phyloP scores from a whole-genome alignment of 2,329 filamentous ascomycete species.

The Aspergillus sp. region DNA sequence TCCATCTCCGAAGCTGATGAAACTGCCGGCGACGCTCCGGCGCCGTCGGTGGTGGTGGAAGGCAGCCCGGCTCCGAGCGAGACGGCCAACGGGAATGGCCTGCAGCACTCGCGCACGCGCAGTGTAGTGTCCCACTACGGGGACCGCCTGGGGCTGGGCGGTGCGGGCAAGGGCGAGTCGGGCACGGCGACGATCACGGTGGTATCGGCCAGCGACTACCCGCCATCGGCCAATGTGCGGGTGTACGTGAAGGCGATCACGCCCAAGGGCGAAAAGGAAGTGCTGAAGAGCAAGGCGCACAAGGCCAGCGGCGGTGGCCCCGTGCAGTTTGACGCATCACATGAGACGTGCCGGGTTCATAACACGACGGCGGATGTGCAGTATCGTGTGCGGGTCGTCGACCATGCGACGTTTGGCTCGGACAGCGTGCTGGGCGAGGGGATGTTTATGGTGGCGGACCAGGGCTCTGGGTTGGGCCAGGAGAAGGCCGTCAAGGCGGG shows the following conservation, averaged over 20 bases:
- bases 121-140: slow-evolving; percentile 51
- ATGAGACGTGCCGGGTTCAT: slow-evolving; percentile 71
- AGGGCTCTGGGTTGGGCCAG: slow-evolving; percentile 57
- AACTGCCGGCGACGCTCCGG: slow-evolving; percentile 14
- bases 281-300: slow-evolving; percentile 90
- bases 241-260: slow-evolving; percentile 67
- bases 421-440: slow-evolving; percentile 82
- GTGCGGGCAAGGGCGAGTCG: slow-evolving; percentile 54
- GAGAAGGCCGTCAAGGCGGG: slow-evolving; percentile 77
- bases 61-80: slow-evolving; percentile 18
- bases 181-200: slow-evolving; percentile 81
- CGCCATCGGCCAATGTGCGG: slow-evolving; percentile 73
- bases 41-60: slow-evolving; percentile 28
- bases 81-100: slow-evolving; percentile 17
- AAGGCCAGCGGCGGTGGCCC: slow-evolving; percentile 67
- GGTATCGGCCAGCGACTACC: slow-evolving; percentile 74
- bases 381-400: slow-evolving; percentile 83
- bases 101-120: slow-evolving; percentile 46
- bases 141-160: slow-evolving; percentile 49
- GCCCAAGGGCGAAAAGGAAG: slow-evolving; percentile 67
- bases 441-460: slow-evolving; percentile 88
- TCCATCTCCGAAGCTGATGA: slow-evolving; percentile 22
- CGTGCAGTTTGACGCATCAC: slow-evolving; percentile 62
- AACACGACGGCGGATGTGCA: slow-evolving; percentile 74
- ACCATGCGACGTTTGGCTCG: slow-evolving; percentile 78